Evolutionary conservation across 2,329 filamentous ascomycete species (phyloP), one percentile per base, ranked within the genome.

Genomic region (Camptophora hylomeconis): DNA sequence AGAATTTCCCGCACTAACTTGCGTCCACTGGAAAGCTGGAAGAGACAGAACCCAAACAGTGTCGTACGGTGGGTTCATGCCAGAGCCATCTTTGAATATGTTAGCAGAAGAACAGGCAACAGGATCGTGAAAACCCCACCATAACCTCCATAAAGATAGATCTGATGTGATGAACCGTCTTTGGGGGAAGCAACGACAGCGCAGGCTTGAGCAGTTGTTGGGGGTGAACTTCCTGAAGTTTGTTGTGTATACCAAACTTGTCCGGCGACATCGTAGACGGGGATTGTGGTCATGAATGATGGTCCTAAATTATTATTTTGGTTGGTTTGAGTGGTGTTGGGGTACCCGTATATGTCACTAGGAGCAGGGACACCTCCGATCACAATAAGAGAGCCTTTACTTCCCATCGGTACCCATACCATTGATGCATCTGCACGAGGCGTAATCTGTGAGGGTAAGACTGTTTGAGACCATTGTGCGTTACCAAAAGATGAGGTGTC

Each of bases 401-500:
- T 42, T 1, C 53, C 51, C 1, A 57, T 50, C 5, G 57, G 57
- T 5, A 60, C 39, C 75, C 77, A 83, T 1, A 78, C 72, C 1
- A 78, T 56, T 33, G 78, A 75, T 0, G 74, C 63, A 40, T 68
- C 72, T 3, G 73, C 71, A 10, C 78, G 66, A 1, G 66, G 66
- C 4, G 56, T 50, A 5, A 77, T 56, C 3, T 46, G 39, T 1
- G 42, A 21, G 0, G 67, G 65, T 3, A 81, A 47, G 0, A 69
- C 68, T 1, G 28, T 38, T 39, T 80, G 80, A 5, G 42, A 51
- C 70, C 75, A 82, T 4, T 41, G 57, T 33, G 68, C 64, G 0
- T 45, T 20, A 4, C 52, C 37, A 46, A 74, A 67, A 0, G 44
- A 47, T 0, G 54, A 45, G 64, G 79, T 69, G 40, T 81, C 65